Evolutionary conservation across 2,329 filamentous ascomycete genomes (phyloP).

Genomic region (Coniochaeta hoffmannii): DNA sequence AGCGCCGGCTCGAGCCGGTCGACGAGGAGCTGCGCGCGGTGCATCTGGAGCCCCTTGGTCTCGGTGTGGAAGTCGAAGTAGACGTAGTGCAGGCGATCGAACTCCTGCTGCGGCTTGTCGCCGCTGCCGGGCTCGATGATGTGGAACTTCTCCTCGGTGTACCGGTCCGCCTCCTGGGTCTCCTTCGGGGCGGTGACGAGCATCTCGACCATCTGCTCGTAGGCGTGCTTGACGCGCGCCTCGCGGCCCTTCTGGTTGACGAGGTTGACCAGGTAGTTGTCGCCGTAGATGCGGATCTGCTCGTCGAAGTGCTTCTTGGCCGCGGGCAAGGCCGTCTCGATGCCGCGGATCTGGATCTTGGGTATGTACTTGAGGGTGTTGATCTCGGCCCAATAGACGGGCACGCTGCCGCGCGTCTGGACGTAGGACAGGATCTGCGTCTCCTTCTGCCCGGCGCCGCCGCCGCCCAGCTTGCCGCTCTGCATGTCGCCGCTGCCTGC

Average conservation of each 20-base stretch:
- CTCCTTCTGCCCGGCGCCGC: constrained; percentile 61
- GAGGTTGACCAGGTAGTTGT: constrained; percentile 94
- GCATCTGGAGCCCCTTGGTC: constrained; percentile 90
- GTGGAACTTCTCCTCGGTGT: constrained; percentile 76
- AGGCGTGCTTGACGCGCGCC: constrained; percentile 81
- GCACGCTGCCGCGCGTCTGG: constrained; percentile 92
- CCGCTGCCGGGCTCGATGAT: constrained; percentile 64
- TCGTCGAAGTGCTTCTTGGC: constrained; percentile 86
- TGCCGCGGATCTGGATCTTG: constrained; percentile 77
- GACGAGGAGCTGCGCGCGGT: constrained; percentile 80
- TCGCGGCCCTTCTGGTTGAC: constrained; percentile 96
- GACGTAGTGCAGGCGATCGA: constrained; percentile 86
- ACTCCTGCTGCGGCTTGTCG: constrained; percentile 42
- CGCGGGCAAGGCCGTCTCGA: constrained; percentile 72
- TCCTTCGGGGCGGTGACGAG: constrained; percentile 65
- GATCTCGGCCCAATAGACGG: constrained; percentile 92
- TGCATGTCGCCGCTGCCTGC: constrained; percentile 69
- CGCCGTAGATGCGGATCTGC: constrained; percentile 87
- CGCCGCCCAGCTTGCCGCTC: constrained; percentile 58
- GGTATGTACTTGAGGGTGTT: constrained; percentile 90
- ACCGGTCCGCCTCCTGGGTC: constrained; percentile 53
- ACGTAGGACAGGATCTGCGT: constrained; percentile 90
- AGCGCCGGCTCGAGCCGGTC: constrained; percentile 74
- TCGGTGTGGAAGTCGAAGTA: constrained; percentile 99
- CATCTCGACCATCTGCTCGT: constrained; percentile 79